phyloP scores from a whole-genome alignment of 2,329 filamentous ascomycete species.

The Kalaharituber pfeilii region DNA sequence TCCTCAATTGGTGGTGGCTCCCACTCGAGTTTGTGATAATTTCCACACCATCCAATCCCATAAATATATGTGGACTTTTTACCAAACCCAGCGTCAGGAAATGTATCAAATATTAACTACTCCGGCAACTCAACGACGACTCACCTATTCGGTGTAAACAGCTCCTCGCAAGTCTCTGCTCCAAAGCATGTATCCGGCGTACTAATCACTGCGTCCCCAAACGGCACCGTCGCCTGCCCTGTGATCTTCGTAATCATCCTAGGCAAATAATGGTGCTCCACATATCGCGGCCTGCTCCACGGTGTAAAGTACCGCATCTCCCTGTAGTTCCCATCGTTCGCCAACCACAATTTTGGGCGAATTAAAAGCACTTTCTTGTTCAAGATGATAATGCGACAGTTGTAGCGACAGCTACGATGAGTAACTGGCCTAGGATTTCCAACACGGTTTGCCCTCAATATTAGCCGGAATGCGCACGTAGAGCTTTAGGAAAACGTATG shows the following conservation, averaged over 20 bases:
- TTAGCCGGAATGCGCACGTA: background rate
- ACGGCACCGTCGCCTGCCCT: conserved; percentile 39
- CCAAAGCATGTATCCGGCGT: conserved; percentile 46
- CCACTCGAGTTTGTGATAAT: conserved; percentile 55
- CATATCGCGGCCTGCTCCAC: conserved; percentile 40
- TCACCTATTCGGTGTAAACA: conserved; percentile 40
- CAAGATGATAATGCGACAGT: conserved; percentile 46
- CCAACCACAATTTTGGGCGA: conserved; percentile 52
- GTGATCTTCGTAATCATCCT: conserved; percentile 40
- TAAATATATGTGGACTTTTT: conserved; percentile 37
- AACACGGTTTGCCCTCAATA: conserved; percentile 27
- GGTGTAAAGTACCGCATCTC: conserved; percentile 47
- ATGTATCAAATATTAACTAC: conserved; percentile 16
- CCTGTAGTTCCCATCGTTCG: conserved; percentile 51
- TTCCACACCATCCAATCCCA: conserved; percentile 53
- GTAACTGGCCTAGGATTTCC: conserved; percentile 33
- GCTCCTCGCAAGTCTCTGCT: conserved; percentile 50
- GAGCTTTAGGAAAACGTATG: background rate
- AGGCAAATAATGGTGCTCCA: conserved; percentile 49
- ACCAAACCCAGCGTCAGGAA: conserved; percentile 13
- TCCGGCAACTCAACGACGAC: background rate
- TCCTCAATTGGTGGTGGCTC: conserved; percentile 49
- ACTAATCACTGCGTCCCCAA: conserved; percentile 51
- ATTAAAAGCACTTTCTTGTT: conserved; percentile 54
- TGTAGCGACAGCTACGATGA: conserved; percentile 46